Conservation (phyloP, 1,139 yeast genomes). For the Geotrichum reessii region DNA sequence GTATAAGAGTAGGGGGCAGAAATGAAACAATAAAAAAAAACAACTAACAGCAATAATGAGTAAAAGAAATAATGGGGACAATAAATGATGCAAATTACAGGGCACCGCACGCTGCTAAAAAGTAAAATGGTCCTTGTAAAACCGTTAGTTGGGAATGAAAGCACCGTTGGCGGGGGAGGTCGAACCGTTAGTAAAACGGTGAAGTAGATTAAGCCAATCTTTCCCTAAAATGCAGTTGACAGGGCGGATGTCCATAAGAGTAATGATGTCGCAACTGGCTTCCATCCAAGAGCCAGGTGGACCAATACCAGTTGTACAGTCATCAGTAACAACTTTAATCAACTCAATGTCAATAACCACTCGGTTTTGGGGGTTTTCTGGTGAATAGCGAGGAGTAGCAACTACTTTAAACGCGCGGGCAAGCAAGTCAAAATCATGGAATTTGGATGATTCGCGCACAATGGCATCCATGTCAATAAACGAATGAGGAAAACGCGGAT, state of each 20-base stretch:
- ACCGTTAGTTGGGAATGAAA: not conserved
- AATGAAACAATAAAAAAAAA: not conserved
- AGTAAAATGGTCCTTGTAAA: no score
- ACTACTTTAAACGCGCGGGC: conserved; percentile 8
- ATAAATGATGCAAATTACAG: not conserved
- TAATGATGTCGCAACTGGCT: not conserved
- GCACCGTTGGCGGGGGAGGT: not conserved
- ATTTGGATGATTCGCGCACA: conserved; percentile 4
- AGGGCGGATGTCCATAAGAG: conserved; percentile 13
- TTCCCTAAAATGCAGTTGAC: conserved; percentile 16
- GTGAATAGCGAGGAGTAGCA: conserved; percentile 10
- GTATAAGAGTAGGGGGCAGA: not conserved
- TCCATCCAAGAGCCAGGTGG: not conserved
- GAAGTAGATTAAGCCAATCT: conserved; percentile 15
- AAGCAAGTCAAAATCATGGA: conserved; percentile 4
- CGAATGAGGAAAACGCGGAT: conserved; percentile 15
- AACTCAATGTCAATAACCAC: conserved; percentile 11
- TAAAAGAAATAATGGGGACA: not conserved
- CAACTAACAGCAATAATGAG: not conserved
- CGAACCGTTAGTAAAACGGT: not conserved
- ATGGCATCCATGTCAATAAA: conserved; percentile 16
- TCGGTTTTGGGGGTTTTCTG: conserved; percentile 10
- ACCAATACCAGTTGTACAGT: not conserved
- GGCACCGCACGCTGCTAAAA: no score
- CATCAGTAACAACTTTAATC: not conserved